Evolutionary conservation across 192 early-diverging fungal genomes (phyloP).

Genomic region (Spizellomyces punctatus): DNA sequence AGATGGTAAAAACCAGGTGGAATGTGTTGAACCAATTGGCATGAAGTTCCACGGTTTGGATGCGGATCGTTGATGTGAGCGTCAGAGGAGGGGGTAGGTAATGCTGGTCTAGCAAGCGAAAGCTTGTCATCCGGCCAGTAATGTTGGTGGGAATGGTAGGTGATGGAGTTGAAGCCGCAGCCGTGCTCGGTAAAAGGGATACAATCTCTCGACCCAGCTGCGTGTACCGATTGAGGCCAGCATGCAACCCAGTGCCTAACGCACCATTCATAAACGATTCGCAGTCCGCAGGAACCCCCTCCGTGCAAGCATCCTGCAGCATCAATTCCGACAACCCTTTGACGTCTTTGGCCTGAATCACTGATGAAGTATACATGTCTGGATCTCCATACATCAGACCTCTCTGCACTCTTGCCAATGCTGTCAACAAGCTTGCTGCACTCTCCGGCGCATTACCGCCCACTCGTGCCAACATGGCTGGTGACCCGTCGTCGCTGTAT

Average conservation of each 20-base stretch:
- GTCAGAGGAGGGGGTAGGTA: conserved; percentile 27
- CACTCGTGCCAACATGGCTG: neutral
- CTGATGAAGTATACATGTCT: conserved; percentile 9
- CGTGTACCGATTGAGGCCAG: conserved; percentile 24
- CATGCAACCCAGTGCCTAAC: conserved; percentile 35
- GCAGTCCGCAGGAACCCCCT: conserved; percentile 30
- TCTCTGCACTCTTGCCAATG: neutral
- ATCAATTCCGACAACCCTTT: conserved; percentile 16
- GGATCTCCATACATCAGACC: conserved; percentile 22
- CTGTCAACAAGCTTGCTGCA: conserved; percentile 1
- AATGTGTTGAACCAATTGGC: conserved; percentile 32
- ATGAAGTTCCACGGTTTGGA: conserved; percentile 1
- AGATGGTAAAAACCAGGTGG: conserved; percentile 36
- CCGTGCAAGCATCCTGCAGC: conserved; percentile 33
- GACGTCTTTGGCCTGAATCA: neutral
- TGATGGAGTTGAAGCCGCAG: neutral
- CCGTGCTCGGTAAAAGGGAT: neutral
- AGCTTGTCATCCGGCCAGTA: conserved; percentile 1
- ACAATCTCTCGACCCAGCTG: neutral
- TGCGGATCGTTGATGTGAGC: conserved; percentile 3
- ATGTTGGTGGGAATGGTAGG: conserved; percentile 4
- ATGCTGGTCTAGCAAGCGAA: conserved; percentile 23
- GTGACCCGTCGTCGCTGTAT: neutral
- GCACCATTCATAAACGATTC: conserved; percentile 28
- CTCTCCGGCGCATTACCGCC: neutral